Base-by-base conservation (phyloP, 768 basidiomycete genomes). In the Mycena galericulata region DNA sequence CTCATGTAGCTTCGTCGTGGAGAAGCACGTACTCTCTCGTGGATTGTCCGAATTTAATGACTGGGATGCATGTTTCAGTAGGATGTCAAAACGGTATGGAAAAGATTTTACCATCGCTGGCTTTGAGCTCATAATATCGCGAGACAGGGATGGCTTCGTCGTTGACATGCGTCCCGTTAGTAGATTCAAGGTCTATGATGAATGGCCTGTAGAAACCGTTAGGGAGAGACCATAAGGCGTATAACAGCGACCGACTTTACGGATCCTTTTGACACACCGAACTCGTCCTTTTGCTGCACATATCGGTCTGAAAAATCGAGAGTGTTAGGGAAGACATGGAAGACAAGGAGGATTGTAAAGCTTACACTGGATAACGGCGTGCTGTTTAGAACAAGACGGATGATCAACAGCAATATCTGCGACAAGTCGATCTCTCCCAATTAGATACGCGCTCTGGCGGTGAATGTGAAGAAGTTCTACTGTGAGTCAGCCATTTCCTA, bases 361-460 rank as follows among this genome's bases (percentile, higher is more conserved):
- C 90, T 29, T 75, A 92, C 93, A 96, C 81, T 99, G 98, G 34
- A 99, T 92, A 3, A 91, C 98, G 18, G 98, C 96, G 76, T 99
- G 98, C 76, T 99, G 98, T 76, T 99, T 99, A 0, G 98, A 99
- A 71, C 95, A 96, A 8, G 97, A 99, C 3, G 97, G 97, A 76
- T 99, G 98, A 66, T 98, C 96, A 45, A 98, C 82, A 18, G 92
- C 86, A 69, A 99, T 95, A 72, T 94, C 92, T 70, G 92, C 87
- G 30, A 98, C 95, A 24, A 92, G 83, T 29, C 89, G 89, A 75
- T 99, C 98, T 73, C 98, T 84, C 2, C 98, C 98, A 64, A 98
- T 85, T 9, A 99, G 87, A 77, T 99, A 99, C 67, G 94, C 95
- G 68, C 96, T 98, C 79, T 99, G 98, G 47, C 92, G 86, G 73